Evolutionary conservation across 768 basidiomycete genomes (phyloP), one percentile per base, ranked within the genome.

Genomic region (Ramaria rubella): DNA sequence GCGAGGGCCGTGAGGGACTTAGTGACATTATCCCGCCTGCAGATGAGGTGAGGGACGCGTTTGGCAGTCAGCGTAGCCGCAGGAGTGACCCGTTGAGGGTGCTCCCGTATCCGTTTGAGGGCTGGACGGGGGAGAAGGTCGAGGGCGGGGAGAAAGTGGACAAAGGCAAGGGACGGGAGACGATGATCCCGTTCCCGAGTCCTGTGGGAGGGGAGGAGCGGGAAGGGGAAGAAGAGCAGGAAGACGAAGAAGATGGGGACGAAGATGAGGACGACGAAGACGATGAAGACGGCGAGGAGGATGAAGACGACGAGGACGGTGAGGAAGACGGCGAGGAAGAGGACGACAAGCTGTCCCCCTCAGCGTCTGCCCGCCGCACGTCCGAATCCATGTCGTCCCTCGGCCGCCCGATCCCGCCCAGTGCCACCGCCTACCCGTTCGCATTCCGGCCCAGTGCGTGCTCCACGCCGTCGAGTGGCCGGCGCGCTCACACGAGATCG

Each of bases 331-430:
- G 75, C 12, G 80, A 79, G 34, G 78, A 72, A 1, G 78, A 73
- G 3, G 72, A 65, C 12, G 71, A 61, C 1, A 70, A 63, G 14
- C 70, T 67, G 29, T 83, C 84, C 0, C 79, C 82, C 4, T 81
- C 57, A 12, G 36, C 36, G 3, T 38, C 36, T n/a, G 46, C 11
- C 8, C 46, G 81, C 40, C 77, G 83, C 17, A 85, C 81, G 4
- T 89, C 88, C 0, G 87, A 82, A 19, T 92, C 90, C 7, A 83
- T 93, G 83, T 92, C 90, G 3, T 88, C 86, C 59, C 78, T 93
- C 5, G 90, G 90, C 2, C 84, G 86, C 23, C 90, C 88, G 1
- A 76, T 92, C 52, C 68, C 72, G 31, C 82, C 86, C 23, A 78
- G 36, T n/a, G n/a, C n/a, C n/a, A n/a, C n/a, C n/a, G n/a, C n/a